Conservation (phyloP, 768 basidiomycete species). For the Tulasnella sp. region DNA sequence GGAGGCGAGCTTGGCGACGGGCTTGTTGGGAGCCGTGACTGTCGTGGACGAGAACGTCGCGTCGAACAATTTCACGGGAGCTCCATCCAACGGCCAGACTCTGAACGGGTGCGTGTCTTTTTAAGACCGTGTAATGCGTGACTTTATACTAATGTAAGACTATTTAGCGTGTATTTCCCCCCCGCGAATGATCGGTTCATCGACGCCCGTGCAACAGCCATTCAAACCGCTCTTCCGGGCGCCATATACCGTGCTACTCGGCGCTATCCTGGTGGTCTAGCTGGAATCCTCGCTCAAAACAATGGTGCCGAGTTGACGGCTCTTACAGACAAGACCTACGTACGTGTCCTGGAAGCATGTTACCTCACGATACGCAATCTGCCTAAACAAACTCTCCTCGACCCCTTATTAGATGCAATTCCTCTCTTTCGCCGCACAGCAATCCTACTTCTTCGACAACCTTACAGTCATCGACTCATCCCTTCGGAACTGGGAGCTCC, state of each 20-base stretch:
- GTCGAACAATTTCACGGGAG: slow-evolving; percentile 1
- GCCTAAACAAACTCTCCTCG: background rate
- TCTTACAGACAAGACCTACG: slow-evolving; percentile 1
- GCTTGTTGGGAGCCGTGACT: background rate
- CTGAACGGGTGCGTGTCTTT: background rate
- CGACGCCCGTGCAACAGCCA: background rate
- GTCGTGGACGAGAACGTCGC: slow-evolving; percentile 1
- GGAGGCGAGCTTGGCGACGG: background rate
- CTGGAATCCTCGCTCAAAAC: background rate
- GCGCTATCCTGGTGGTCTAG: background rate
- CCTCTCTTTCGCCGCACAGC: slow-evolving; percentile 4
- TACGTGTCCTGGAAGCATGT: background rate
- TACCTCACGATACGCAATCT: background rate
- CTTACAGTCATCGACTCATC: background rate
- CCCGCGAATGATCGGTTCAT: background rate
- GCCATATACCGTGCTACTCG: slow-evolving; percentile 2
- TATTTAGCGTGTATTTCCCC: background rate
- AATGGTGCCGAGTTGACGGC: background rate
- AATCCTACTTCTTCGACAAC: slow-evolving; percentile 5
- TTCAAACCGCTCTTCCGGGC: background rate
- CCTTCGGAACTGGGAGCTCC: background rate
- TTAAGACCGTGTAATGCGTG: background rate
- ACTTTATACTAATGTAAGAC: background rate
- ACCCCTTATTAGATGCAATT: slow-evolving; percentile 1
- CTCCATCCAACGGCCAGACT: background rate